Evolutionary conservation across 768 basidiomycete genomes (phyloP), one percentile per base, ranked within the genome.

Genomic region (Lactarius vividus): DNA sequence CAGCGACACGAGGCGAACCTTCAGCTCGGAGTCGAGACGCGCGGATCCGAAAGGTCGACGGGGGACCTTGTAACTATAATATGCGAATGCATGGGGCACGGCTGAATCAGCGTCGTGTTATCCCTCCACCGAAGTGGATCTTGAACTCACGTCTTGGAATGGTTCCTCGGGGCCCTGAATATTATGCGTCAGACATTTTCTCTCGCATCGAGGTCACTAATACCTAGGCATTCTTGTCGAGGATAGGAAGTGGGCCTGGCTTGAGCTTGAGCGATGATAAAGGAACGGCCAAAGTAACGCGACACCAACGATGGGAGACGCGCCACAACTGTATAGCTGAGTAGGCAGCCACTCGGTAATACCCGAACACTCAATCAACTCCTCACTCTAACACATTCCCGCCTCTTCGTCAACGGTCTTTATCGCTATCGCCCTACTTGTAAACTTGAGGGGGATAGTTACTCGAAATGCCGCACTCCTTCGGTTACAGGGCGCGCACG

Each of bases 401-500:
- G 26, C 49, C 40, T 33, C 46, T 18, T 53, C 60, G 64, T 62
- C 68, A 58, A 69, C 69, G 70, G 68, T 57, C 39, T 58, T 18
- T 15, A 23, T 60, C 61, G 31, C 67, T 67, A 55, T 70, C 63
- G 65, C 57, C 37, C n/a, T 59, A 52, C 49, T 64, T 68, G 63
- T 66, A 33, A 60, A 23, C 29, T 52, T 15, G 58, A 54, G 9
- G 5, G 18, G 57, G 29, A 39, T 73, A 88, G 83, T 71, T 71
- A 82, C 77, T 84, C 86, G 87, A 88, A 79, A 98, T 99, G 96
- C 96, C 96, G 84, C 94, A 98, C 93, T 98, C 96, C 64, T 99
- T 89, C 87, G 96, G 96, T 93, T 93, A 96, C 85, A 90, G 96
- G 78, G 96, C 96, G 91, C 95, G 96, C 74, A 98, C 96, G 89